Evolutionary conservation across 305 asterid species (phyloP).

Genomic region (Fraxinus dipetala): DNA sequence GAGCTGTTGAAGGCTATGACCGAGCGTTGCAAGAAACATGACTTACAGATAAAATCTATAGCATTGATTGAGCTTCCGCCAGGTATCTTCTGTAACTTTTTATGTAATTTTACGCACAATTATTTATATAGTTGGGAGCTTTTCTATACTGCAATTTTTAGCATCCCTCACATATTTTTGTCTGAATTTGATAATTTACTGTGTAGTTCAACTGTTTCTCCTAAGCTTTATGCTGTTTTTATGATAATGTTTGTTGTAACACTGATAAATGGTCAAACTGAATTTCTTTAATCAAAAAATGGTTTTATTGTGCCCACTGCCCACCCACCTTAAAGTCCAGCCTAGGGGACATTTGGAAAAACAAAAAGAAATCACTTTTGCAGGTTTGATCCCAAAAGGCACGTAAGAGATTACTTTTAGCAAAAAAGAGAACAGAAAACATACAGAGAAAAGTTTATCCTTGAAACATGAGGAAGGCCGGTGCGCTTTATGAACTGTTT

Average conservation of each 20-base stretch:
- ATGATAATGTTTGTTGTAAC: background rate
- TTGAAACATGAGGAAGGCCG: background rate
- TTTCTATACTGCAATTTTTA: background rate
- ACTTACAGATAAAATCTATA: slow-evolving; percentile 57
- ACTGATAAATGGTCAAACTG: background rate
- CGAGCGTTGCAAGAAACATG: slow-evolving; percentile 85
- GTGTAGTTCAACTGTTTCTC: background rate
- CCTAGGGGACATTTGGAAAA: background rate
- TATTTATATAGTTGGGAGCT: slow-evolving; percentile 1
- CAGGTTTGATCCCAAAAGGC: background rate
- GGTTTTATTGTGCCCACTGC: slow-evolving; percentile 1
- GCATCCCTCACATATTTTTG: background rate
- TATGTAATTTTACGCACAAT: slow-evolving; percentile 14
- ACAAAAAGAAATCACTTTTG: background rate
- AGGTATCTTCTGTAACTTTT: slow-evolving; percentile 42
- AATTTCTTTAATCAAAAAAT: background rate
- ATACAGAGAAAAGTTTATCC: background rate
- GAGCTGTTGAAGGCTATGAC: slow-evolving; percentile 80
- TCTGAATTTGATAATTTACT: background rate
- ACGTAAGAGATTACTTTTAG: background rate
- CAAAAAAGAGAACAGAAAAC: background rate
- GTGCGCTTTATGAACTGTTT: background rate
- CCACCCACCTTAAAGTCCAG: background rate
- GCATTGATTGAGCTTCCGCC: slow-evolving; percentile 90
- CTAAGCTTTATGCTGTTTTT: background rate